Percentiles rank a stretch among this genome's conserved stretches.
These are phyloP conservation scores for Helminthosporium solani DNA, from an alignment of 2,329 filamentous ascomycete genomes.

Conservation along the genomic window DNA sequence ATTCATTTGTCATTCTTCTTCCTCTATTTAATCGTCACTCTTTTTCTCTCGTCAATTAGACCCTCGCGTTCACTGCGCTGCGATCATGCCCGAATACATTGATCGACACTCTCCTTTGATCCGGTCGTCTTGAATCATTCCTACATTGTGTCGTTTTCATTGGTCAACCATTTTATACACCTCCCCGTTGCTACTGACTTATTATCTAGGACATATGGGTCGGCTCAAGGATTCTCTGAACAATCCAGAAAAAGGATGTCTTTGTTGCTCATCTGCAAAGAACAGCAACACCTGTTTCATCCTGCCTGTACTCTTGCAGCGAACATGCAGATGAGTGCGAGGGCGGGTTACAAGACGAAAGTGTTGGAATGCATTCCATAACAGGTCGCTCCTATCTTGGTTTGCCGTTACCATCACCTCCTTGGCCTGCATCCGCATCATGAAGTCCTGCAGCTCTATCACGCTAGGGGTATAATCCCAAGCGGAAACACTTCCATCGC, in stretches of 20 bases:
- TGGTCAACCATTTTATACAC: neutral
- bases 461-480: neutral
- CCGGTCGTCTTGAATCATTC: neutral
- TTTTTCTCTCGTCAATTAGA: neutral
- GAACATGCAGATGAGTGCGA: neutral
- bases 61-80: neutral
- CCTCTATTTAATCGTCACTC: neutral
- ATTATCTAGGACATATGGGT: neutral
- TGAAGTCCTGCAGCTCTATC: constrained; percentile 1
- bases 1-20: neutral
- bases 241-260: neutral
- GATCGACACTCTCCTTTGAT: neutral
- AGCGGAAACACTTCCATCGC: neutral
- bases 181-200: neutral
- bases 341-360: constrained; percentile 2
- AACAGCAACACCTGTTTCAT: neutral
- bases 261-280: neutral
- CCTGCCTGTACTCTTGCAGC: neutral
- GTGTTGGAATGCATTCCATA: constrained; percentile 4
- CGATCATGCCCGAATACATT: neutral
- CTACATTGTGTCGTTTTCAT: neutral
- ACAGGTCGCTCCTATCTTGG: neutral
- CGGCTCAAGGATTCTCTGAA: neutral
- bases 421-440: constrained; percentile 1
- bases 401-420: constrained; percentile 1